A percentile compares a stretch with the other conserved stretches of the same genome.
Evolutionary conservation across 371 early-diverging fungal genomes (phyloP).

Genomic region (Basidiobolus meristosporus): DNA sequence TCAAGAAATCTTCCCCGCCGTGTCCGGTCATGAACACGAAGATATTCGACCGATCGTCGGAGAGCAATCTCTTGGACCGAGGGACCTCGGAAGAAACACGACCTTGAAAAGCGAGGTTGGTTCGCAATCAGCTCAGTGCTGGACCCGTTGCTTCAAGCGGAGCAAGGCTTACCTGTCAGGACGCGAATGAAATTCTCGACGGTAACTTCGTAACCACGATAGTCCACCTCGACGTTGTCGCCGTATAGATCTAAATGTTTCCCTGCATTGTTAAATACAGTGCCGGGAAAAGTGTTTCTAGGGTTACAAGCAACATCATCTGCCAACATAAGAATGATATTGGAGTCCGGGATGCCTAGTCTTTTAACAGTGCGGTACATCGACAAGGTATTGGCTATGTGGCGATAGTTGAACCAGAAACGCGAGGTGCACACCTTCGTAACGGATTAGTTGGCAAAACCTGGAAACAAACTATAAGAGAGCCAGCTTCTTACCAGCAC

Average conservation of each 20-base stretch:
- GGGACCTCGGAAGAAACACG: conserved; percentile 59
- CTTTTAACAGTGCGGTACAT: conserved; percentile 95
- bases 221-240: conserved; percentile 89
- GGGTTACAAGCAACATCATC: conserved; percentile 95
- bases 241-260: conserved; percentile 77
- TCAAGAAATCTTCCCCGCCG: conserved; percentile 93
- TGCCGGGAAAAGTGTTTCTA: conserved; percentile 78
- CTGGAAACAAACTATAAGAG: not conserved
- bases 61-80: conserved; percentile 76
- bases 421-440: conserved; percentile 93
- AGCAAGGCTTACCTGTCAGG: conserved; percentile 44
- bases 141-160: no score
- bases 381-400: conserved; percentile 88
- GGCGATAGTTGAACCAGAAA: conserved; percentile 94
- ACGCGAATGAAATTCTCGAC: conserved; percentile 92
- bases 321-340: conserved; percentile 93
- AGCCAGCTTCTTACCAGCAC: conserved; percentile 34
- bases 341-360: conserved; percentile 91
- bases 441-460: not conserved
- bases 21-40: conserved; percentile 95
- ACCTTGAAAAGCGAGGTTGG: conserved; percentile 12
- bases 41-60: conserved; percentile 87
- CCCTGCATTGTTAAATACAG: conserved; percentile 77
- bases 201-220: conserved; percentile 94
- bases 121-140: not conserved